A percentile compares a stretch with the other conserved stretches of the same genome.
These are phyloP conservation scores for Avena sativa DNA, from an alignment of 176 grass and related monocot species.

Conservation along the genomic window DNA sequence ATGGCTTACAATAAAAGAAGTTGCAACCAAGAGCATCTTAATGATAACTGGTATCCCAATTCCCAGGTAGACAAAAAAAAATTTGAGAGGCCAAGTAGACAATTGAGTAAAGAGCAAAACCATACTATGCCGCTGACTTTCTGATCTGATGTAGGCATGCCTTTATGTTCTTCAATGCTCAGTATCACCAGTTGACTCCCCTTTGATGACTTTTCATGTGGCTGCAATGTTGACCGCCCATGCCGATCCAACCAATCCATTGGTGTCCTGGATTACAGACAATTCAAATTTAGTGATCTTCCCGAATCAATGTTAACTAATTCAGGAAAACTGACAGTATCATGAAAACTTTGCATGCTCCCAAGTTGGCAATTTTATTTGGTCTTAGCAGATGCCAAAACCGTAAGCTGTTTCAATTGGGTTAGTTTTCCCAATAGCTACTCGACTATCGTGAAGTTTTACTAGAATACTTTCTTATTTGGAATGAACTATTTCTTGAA, in stretches of 20 bases:
- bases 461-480: background rate
- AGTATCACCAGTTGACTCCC: background rate
- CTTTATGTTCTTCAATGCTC: conserved; percentile 20
- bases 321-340: background rate
- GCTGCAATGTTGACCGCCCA: background rate
- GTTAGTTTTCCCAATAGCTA: background rate
- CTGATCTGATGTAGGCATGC: background rate
- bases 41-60: background rate
- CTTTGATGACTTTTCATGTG: background rate
- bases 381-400: conserved; percentile 6
- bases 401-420: background rate
- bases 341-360: background rate
- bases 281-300: background rate
- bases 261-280: conserved; percentile 24
- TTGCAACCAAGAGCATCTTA: background rate
- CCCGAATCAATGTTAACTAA: background rate
- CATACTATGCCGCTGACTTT: conserved; percentile 13
- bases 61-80: background rate
- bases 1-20: conserved; percentile 10
- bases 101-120: conserved; percentile 3
- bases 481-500: background rate
- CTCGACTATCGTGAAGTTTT: background rate
- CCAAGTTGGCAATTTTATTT: background rate
- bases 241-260: background rate
- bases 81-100: background rate